Conservation (phyloP, 257 asterid genomes). For the Nicotiana otophora region DNA sequence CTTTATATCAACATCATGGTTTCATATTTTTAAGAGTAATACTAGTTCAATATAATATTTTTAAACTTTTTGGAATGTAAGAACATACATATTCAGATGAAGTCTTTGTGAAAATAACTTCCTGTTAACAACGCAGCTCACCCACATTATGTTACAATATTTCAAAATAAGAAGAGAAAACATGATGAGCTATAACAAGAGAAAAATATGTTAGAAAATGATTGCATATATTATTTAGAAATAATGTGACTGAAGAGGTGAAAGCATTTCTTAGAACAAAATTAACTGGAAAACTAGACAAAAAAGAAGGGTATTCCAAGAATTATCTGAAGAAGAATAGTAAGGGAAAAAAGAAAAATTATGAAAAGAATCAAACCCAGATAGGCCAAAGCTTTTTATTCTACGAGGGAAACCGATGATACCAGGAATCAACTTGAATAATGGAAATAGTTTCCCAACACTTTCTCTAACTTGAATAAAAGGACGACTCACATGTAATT, state of each 20-base stretch:
- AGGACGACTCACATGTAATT: constrained; percentile 31
- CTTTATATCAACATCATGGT: constrained; percentile 37
- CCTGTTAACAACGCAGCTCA: neutral
- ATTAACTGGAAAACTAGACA: neutral
- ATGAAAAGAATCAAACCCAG: neutral
- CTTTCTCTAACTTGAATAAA: neutral
- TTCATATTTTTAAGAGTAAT: constrained; percentile 28
- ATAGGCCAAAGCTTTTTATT: neutral
- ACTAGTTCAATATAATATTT: neutral
- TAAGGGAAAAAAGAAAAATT: neutral
- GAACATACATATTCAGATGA: constrained; percentile 17
- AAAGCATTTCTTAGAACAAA: neutral
- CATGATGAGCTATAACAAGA: neutral
- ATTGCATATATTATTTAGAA: neutral
- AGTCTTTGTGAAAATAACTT: constrained; percentile 2
- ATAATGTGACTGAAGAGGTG: neutral
- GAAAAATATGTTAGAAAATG: neutral
- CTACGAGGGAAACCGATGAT: neutral
- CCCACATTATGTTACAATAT: neutral
- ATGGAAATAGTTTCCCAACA: neutral
- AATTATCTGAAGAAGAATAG: neutral
- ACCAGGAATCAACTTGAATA: neutral
- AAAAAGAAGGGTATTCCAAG: neutral
- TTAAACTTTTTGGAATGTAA: neutral
- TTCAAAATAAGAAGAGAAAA: neutral